Evolutionary conservation across 2,329 filamentous ascomycete species (phyloP).

Genomic region (Thielaviopsis populi): DNA sequence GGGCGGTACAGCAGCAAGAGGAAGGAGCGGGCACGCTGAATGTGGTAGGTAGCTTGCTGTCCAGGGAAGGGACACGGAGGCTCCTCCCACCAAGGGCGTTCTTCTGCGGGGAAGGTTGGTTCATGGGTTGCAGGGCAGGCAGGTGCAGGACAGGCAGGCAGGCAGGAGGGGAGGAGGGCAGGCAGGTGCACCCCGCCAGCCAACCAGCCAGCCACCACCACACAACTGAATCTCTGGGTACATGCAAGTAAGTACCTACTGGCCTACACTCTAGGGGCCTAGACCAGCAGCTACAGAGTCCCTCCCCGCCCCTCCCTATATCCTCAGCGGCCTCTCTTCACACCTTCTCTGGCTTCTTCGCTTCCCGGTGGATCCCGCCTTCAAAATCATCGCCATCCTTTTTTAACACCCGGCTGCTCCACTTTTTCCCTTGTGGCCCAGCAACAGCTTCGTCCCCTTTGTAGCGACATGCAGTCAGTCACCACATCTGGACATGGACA

Average conservation of each 20-base stretch:
- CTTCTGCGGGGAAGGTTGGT: background rate
- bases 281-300: background rate
- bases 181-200: background rate
- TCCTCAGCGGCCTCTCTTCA: background rate
- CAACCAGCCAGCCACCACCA: too few relatives aligned
- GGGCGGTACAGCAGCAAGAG: conserved; percentile 15
- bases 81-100: background rate
- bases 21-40: background rate
- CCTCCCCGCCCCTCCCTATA: background rate
- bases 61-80: conserved; percentile 3
- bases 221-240: background rate
- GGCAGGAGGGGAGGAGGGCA: too few relatives aligned
- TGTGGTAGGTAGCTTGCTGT: background rate
- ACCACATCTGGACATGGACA: background rate
- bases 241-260: too few relatives aligned
- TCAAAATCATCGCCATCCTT: background rate
- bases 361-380: background rate
- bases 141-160: too few relatives aligned
- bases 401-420: background rate
- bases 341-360: too few relatives aligned
- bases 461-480: background rate
- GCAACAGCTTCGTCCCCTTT: background rate
- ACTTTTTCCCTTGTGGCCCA: background rate
- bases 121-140: background rate
- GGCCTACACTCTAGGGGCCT: too few relatives aligned